These are phyloP conservation scores for Symbiodinium pilosum DNA, from an alignment of 73 alveolate genomes.

Conservation along the genomic window DNA sequence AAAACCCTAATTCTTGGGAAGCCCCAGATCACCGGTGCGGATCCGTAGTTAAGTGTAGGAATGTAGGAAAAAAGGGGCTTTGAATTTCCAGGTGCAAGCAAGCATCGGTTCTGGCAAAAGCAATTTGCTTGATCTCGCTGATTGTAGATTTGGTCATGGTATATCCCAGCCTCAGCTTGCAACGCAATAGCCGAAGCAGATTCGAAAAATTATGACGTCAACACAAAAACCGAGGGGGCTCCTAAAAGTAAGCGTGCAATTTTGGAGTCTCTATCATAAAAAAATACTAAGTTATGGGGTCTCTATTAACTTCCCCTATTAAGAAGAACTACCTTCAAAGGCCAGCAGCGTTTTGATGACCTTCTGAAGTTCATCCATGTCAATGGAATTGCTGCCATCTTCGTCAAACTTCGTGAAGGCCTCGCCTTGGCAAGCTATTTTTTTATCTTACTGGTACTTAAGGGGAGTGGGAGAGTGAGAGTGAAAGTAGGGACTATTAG, in stretches of 20 bases:
- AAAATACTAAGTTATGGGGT: background rate
- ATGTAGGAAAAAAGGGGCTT: too few species aligned
- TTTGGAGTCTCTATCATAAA: background rate
- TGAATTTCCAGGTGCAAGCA: background rate
- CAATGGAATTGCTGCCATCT: constrained; percentile 83
- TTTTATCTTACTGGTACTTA: too few species aligned
- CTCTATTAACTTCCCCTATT: background rate
- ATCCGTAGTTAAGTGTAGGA: too few species aligned
- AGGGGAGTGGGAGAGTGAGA: too few species aligned
- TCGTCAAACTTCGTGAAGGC: constrained; percentile 65
- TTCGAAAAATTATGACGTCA: background rate
- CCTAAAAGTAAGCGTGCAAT: background rate
- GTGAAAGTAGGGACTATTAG: too few species aligned
- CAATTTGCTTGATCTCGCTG: constrained; percentile 43
- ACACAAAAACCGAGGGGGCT: too few species aligned
- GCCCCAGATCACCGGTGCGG: too few species aligned
- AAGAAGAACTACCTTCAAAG: background rate
- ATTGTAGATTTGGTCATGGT: constrained; percentile 76
- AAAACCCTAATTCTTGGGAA: too few species aligned
- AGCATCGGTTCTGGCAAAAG: constrained; percentile 54
- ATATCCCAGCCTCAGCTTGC: constrained; percentile 61
- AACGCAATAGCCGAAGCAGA: background rate
- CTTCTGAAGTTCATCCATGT: constrained; percentile 58
- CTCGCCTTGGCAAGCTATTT: constrained; percentile 17
- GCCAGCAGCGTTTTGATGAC: constrained; percentile 13